phyloP scores from a whole-genome alignment of 1,284 basidiomycete genomes.

The Boletellus sp. region DNA sequence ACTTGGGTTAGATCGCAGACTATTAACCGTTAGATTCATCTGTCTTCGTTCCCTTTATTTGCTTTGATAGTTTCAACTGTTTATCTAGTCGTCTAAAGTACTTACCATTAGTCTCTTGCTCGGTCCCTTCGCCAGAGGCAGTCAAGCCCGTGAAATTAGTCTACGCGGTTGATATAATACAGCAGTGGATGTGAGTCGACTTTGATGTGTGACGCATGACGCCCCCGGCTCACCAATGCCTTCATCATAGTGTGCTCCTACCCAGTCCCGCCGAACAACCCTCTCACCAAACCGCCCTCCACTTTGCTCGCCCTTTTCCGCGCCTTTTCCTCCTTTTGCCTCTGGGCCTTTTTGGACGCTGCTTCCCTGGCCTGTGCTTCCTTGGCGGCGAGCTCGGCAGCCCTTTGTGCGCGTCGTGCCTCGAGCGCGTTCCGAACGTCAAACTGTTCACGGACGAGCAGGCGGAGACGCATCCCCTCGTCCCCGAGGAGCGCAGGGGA shows the following conservation, averaged over 20 bases:
- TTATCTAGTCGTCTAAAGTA: constrained; percentile 4
- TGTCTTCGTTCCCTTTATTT: neutral
- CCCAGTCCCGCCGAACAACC: constrained; percentile 17
- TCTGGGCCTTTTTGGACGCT: constrained; percentile 9
- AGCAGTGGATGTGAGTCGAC: neutral
- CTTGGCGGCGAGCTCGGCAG: constrained; percentile 19
- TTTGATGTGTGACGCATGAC: too few species aligned
- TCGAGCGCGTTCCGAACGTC: constrained; percentile 28
- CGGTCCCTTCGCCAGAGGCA: neutral
- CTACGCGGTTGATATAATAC: neutral
- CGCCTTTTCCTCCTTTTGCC: constrained; percentile 9
- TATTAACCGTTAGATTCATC: neutral
- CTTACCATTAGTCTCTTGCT: constrained; percentile 2
- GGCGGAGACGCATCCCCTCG: constrained; percentile 71
- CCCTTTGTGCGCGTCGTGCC: constrained; percentile 11
- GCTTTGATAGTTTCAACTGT: neutral
- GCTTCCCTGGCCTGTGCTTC: constrained; percentile 13
- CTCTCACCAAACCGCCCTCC: constrained; percentile 16
- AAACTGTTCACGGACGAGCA: constrained; percentile 49
- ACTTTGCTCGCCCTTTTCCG: constrained; percentile 3
- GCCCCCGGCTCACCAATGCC: too few species aligned
- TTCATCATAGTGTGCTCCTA: neutral
- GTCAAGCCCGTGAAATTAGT: constrained; percentile 2
- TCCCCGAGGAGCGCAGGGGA: constrained; percentile 63
- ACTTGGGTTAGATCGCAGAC: constrained; percentile 2